phyloP scores from a whole-genome alignment of 106 monocot species.

The Dendrobium huoshanense region DNA sequence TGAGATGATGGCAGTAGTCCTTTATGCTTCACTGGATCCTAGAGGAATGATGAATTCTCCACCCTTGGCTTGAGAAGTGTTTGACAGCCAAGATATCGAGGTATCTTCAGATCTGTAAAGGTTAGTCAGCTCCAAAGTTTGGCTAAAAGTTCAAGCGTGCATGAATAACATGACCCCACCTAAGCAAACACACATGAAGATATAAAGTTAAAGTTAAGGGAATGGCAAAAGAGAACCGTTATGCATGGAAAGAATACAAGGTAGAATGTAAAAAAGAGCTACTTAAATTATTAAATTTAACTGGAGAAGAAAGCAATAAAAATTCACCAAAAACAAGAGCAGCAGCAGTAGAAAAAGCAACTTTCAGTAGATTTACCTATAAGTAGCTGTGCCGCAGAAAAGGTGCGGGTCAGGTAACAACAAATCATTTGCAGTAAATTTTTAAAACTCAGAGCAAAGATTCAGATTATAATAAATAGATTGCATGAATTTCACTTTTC shows the following conservation, averaged over 20 bases:
- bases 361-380: constrained; percentile 1
- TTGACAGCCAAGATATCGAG: background rate
- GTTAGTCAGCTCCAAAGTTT: background rate
- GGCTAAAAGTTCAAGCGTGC: background rate
- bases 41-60: background rate
- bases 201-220: background rate
- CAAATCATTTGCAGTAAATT: background rate
- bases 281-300: background rate
- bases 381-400: background rate
- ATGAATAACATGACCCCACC: background rate
- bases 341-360: background rate
- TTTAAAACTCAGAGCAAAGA: too few species aligned
- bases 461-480: too few species aligned
- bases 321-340: too few species aligned
- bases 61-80: background rate
- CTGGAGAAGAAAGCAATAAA: background rate
- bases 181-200: background rate
- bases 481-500: too few species aligned
- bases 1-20: too few species aligned
- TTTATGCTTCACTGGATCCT: too few species aligned
- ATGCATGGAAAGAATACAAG: constrained; percentile 2
- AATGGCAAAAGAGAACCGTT: background rate
- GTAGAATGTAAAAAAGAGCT: background rate
- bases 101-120: constrained; percentile 1
- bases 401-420: background rate